Evolutionary conservation across 2,329 filamentous ascomycete genomes (phyloP).

Genomic region (Coniochaeta sp.): DNA sequence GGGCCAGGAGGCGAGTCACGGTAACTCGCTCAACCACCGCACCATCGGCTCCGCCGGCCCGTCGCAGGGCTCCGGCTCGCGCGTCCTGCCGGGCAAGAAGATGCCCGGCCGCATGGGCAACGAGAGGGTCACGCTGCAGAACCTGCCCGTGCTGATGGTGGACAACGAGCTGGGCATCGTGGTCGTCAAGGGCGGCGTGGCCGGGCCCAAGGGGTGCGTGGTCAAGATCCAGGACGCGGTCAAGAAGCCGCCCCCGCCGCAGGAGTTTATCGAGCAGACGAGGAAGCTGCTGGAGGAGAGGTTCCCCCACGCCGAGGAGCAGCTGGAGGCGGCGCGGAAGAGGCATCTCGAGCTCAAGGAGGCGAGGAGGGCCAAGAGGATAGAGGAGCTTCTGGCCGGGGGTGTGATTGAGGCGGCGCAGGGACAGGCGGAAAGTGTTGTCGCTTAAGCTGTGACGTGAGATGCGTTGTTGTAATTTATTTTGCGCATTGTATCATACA

Average conservation of each 20-base stretch:
- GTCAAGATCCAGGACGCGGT: slow-evolving; percentile 85
- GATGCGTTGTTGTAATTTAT: background rate
- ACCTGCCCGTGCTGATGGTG: slow-evolving; percentile 80
- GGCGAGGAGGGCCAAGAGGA: slow-evolving; percentile 33
- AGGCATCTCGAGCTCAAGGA: slow-evolving; percentile 48
- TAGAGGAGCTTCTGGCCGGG: slow-evolving; percentile 22
- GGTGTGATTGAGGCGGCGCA: slow-evolving; percentile 14
- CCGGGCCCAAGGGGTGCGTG: slow-evolving; percentile 79
- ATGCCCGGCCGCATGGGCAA: slow-evolving; percentile 97
- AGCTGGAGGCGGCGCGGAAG: slow-evolving; percentile 40
- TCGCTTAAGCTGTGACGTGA: slow-evolving; percentile 1
- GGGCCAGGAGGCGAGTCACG: slow-evolving; percentile 87
- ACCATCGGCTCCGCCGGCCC: slow-evolving; percentile 86
- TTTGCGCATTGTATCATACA: slow-evolving; percentile 14
- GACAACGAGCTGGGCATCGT: slow-evolving; percentile 83
- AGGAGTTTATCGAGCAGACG: slow-evolving; percentile 40
- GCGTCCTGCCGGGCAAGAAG: slow-evolving; percentile 92
- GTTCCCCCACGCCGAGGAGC: slow-evolving; percentile 36
- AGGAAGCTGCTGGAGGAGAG: slow-evolving; percentile 35
- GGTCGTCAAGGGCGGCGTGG: slow-evolving; percentile 78
- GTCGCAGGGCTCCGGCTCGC: slow-evolving; percentile 84
- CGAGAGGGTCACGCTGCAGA: slow-evolving; percentile 82
- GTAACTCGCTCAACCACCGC: slow-evolving; percentile 90
- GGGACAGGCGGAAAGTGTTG: slow-evolving; percentile 7
- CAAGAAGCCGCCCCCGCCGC: slow-evolving; percentile 62